Conservation (phyloP, 208 protist species). For the Trypanosoma caninum region DNA sequence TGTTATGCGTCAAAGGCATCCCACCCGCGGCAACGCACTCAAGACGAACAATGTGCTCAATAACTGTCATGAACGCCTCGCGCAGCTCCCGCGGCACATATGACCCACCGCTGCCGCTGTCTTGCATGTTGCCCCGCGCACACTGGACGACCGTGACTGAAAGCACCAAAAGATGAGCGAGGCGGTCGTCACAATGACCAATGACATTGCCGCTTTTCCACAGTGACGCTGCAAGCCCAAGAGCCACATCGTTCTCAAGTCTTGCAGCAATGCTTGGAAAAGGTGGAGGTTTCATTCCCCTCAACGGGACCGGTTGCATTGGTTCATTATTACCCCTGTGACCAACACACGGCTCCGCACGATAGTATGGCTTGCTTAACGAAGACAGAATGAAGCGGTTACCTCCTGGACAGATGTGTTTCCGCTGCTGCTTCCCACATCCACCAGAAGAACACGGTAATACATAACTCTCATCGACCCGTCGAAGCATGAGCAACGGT, state of each 20-base stretch:
- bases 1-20: neutral
- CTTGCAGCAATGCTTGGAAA: slow-evolving; percentile 25
- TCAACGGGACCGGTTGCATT: neutral
- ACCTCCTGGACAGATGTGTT: neutral
- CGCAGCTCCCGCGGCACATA: slow-evolving; percentile 12
- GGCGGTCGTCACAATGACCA: slow-evolving; percentile 24
- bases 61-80: slow-evolving; percentile 12
- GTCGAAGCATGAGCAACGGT: slow-evolving; percentile 20
- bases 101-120: neutral
- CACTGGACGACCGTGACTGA: slow-evolving; percentile 11
- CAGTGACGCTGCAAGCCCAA: slow-evolving; percentile 18
- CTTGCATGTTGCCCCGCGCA: neutral
- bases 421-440: neutral
- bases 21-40: slow-evolving; percentile 6
- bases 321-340: neutral
- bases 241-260: slow-evolving; percentile 21
- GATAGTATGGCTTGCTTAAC: neutral
- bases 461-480: neutral
- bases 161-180: slow-evolving; percentile 22
- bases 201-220: slow-evolving; percentile 24
- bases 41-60: slow-evolving; percentile 16
- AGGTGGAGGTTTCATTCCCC: neutral
- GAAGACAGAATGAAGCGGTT: neutral
- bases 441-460: neutral
- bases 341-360: slow-evolving; percentile 1